Conservation (phyloP, 441 rosid species). For the Erodium chrysanthum region DNA sequence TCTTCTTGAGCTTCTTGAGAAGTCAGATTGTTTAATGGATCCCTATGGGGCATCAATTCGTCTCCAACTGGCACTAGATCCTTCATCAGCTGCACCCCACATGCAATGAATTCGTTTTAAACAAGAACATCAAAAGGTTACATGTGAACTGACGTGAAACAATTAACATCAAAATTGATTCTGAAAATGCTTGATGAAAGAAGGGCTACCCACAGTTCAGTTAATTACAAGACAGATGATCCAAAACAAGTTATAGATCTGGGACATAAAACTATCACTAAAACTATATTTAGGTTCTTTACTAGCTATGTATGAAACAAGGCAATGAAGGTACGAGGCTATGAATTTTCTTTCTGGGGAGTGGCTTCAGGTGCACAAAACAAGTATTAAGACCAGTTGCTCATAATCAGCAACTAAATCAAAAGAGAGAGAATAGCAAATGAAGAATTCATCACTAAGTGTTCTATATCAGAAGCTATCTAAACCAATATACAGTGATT, state of each 20-base stretch:
- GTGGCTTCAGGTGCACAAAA: not conserved
- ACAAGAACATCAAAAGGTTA: not conserved
- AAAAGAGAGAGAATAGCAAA: not conserved
- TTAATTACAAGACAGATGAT: not conserved
- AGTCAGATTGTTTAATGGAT: not conserved
- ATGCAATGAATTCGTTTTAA: not conserved
- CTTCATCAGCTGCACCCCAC: constrained; percentile 17
- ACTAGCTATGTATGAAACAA: not conserved
- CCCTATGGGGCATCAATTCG: constrained; percentile 25
- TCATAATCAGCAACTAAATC: not conserved
- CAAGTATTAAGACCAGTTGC: not conserved
- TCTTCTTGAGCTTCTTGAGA: constrained; percentile 6
- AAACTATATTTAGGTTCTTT: no score
- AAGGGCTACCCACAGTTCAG: not conserved
- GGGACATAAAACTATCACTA: not conserved
- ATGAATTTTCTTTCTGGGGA: not conserved
- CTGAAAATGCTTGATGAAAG: not conserved
- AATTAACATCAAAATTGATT: not conserved
- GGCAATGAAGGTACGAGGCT: not conserved
- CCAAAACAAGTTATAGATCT: not conserved
- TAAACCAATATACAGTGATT: not conserved
- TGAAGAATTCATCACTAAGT: not conserved
- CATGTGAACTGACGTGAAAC: not conserved
- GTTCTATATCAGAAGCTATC: not conserved
- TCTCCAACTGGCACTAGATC: constrained; percentile 16